Percentiles rank a stretch among this genome's conserved stretches.
Evolutionary conservation across 306 rosid genomes (phyloP).

Genomic region (Hippophae rhamnoides): DNA sequence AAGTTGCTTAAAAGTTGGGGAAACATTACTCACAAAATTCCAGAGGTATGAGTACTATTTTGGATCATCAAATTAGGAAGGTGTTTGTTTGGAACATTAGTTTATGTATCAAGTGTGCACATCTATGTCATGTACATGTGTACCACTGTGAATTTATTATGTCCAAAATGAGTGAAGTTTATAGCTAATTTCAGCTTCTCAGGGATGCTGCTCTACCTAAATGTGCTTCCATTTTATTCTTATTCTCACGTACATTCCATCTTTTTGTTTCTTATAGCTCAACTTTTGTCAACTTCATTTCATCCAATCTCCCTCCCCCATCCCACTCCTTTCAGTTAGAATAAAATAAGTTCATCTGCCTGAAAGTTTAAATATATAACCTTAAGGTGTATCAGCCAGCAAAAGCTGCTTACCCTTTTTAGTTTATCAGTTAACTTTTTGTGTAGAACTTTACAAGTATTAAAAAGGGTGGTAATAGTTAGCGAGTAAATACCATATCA

Average conservation of each 20-base stretch:
- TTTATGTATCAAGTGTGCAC: background rate
- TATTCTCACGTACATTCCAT: background rate
- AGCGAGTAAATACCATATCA: slow-evolving; percentile 1
- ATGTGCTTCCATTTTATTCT: background rate
- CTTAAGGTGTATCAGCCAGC: too few species aligned
- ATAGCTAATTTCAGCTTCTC: background rate
- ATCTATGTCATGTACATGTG: background rate
- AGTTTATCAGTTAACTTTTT: too few species aligned
- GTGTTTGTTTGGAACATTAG: slow-evolving; percentile 17
- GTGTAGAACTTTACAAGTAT: background rate
- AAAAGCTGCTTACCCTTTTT: too few species aligned
- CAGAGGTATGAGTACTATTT: slow-evolving; percentile 46
- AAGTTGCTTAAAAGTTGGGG: slow-evolving; percentile 67
- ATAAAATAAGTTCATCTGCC: background rate
- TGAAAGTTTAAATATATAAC: too few species aligned
- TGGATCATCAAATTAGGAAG: slow-evolving; percentile 6
- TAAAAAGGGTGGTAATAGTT: background rate
- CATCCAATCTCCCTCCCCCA: too few species aligned
- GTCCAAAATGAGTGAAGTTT: background rate
- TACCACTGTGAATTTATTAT: background rate
- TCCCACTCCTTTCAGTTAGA: too few species aligned
- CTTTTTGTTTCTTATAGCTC: background rate
- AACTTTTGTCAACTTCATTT: too few species aligned
- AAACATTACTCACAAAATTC: slow-evolving; percentile 40
- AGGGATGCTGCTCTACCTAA: background rate